Evolutionary conservation across 352 stramenopile genomes (phyloP), one percentile per base, ranked within the genome.

Genomic region (Achlya hypogyna): DNA sequence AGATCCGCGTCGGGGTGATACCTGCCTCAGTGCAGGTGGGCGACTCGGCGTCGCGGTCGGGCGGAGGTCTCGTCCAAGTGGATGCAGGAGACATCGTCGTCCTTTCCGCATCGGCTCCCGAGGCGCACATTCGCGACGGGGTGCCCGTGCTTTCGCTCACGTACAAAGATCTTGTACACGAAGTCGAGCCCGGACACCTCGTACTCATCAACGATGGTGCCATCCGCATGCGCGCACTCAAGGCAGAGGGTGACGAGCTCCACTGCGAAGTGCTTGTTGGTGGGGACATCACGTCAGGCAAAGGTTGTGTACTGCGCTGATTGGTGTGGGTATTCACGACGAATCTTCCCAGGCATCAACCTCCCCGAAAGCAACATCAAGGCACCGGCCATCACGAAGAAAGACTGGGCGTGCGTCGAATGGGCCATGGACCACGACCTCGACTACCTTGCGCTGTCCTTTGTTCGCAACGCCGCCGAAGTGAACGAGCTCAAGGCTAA

Each of bases 131-230:
- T 23, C 27, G 51, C 27, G n/a, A 28, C 49, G 49, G 59, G 23
- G 29, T 42, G 42, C 16, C 59, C 5, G 27, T 34, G 18, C 34
- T 66, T 8, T 53, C 59, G 4, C 42, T 66, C 20, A 66, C 59
- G 31, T 66, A 66, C 49, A 35, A 53, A 29, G 59, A 66, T 12
- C 25, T 66, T 27, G 59, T 66, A 5, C 59, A 66, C 29, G 59
- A 66, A 66, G 59, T 66, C 18, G 20, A 25, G 4, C 23, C 49
- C n/a, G 59, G 59, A 2, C 59, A 66, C 28, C 28, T 59, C n/a
- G 59, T 66, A 12, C 29, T 66, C 25, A 66, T 66, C 59, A 66
- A 66, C 49, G 59, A 66, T 32, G 59, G 59, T 20, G 59, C 59
- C 4, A 66, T 66, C 23, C 32, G 59, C 22, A 66, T 66, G 59